Evolutionary conservation across 2,329 filamentous ascomycete species (phyloP).

Genomic region (Fusarium veterinarium): DNA sequence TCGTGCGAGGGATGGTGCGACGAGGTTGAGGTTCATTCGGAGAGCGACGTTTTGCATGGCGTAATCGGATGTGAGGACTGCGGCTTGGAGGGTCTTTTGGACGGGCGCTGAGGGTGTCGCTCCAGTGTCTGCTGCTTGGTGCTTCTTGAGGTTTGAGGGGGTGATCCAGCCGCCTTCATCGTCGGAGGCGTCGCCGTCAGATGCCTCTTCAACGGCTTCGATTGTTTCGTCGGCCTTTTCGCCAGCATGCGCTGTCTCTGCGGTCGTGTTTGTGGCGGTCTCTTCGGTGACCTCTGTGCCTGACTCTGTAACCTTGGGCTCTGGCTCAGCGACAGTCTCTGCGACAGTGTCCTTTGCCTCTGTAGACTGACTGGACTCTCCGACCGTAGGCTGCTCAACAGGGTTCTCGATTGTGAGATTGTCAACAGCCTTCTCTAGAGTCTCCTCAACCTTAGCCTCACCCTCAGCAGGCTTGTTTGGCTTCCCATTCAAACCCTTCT

Average conservation of each 20-base stretch:
- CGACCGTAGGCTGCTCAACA: slow-evolving; percentile 7
- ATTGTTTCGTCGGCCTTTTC: slow-evolving; percentile 33
- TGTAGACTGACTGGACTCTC: slow-evolving; percentile 8
- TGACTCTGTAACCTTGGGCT: background rate
- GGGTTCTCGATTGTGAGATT: slow-evolving; percentile 28
- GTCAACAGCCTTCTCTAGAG: slow-evolving; percentile 24
- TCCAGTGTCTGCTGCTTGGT: slow-evolving; percentile 74
- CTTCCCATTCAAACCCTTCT: slow-evolving; percentile 80
- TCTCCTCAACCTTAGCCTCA: background rate
- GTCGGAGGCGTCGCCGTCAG: slow-evolving; percentile 59
- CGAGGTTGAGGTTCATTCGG: slow-evolving; percentile 91
- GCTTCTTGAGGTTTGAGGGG: slow-evolving; percentile 87
- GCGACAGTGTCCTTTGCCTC: background rate
- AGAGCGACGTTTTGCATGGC: slow-evolving; percentile 98
- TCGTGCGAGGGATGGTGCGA: slow-evolving; percentile 81
- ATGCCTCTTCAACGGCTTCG: slow-evolving; percentile 52
- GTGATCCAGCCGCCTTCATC: slow-evolving; percentile 91
- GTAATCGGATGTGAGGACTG: slow-evolving; percentile 94
- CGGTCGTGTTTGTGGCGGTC: background rate
- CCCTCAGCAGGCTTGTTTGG: slow-evolving; percentile 51
- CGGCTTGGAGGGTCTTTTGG: slow-evolving; percentile 79
- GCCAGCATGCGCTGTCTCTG: background rate
- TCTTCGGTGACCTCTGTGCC: no score
- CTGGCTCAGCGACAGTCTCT: background rate
- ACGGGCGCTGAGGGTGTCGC: slow-evolving; percentile 61